phyloP scores from a whole-genome alignment of 129 eudicot genomes.

The Pseudognaphalium luteoalbum region DNA sequence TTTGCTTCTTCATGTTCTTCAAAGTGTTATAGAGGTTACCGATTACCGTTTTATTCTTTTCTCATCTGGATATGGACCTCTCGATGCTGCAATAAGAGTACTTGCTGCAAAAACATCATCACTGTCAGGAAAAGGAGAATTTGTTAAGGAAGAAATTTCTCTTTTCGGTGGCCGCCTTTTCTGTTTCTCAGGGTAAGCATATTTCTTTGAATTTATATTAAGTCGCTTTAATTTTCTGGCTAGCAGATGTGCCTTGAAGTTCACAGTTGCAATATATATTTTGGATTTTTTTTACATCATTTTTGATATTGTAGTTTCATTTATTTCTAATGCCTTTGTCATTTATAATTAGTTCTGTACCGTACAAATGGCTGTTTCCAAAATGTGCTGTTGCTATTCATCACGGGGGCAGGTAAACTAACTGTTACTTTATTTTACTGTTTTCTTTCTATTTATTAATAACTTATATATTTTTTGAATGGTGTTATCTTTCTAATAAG shows the following conservation, averaged over 20 bases:
- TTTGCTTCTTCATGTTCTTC: slow-evolving; percentile 59
- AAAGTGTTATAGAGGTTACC: slow-evolving; percentile 40
- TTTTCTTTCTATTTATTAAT: neutral
- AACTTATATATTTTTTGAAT: neutral
- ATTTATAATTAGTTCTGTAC: slow-evolving; percentile 50
- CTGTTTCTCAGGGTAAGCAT: slow-evolving; percentile 85
- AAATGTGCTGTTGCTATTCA: slow-evolving; percentile 85
- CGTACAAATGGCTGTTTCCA: slow-evolving; percentile 87
- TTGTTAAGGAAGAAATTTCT: slow-evolving; percentile 41
- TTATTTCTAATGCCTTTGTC: slow-evolving; percentile 1
- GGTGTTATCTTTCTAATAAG: neutral
- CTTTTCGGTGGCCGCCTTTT: slow-evolving; percentile 55
- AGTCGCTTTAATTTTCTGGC: too few relatives aligned
- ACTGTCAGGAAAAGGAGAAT: slow-evolving; percentile 34
- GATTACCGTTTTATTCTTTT: slow-evolving; percentile 65
- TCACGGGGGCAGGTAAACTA: slow-evolving; percentile 89
- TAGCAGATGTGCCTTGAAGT: too few relatives aligned
- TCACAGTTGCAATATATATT: too few relatives aligned
- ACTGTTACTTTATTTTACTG: slow-evolving; percentile 2
- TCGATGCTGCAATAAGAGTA: slow-evolving; percentile 53
- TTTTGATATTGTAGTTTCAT: too few relatives aligned
- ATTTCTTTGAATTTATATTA: slow-evolving; percentile 3
- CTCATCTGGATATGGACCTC: slow-evolving; percentile 78
- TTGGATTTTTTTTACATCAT: too few relatives aligned
- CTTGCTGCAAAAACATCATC: slow-evolving; percentile 50